Conservation (phyloP, 352 stramenopile genomes). For the Globisporangium camurandrum region DNA sequence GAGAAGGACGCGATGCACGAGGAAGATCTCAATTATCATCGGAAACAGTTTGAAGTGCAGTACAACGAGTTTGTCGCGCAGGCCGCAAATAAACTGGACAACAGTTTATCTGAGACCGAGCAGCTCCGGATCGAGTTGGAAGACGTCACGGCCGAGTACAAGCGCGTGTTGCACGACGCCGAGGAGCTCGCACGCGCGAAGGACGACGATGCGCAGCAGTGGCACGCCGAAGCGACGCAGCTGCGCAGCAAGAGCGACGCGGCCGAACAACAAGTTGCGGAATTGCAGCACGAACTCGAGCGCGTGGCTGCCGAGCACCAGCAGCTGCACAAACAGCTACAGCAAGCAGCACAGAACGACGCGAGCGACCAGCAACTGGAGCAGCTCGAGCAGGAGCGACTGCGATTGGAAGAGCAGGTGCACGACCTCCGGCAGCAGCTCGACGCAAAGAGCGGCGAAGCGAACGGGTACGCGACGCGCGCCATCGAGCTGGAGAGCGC, state of each 20-base stretch:
- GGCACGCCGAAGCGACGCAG: slow-evolving; percentile 39
- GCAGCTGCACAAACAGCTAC: background rate
- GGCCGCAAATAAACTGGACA: slow-evolving; percentile 40
- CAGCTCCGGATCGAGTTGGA: slow-evolving; percentile 45
- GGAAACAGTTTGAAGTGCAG: slow-evolving; percentile 43
- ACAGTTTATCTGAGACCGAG: slow-evolving; percentile 42
- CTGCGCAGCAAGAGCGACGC: slow-evolving; percentile 29
- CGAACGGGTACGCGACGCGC: slow-evolving; percentile 28
- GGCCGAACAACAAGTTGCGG: slow-evolving; percentile 29
- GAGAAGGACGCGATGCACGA: slow-evolving; percentile 37
- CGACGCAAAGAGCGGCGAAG: slow-evolving; percentile 37
- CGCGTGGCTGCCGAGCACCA: background rate
- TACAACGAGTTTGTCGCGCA: slow-evolving; percentile 49
- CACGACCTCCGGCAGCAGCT: no score
- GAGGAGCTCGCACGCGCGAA: slow-evolving; percentile 19
- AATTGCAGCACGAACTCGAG: slow-evolving; percentile 12
- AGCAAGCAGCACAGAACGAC: slow-evolving; percentile 24
- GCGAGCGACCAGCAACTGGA: slow-evolving; percentile 35
- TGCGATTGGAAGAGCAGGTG: no score
- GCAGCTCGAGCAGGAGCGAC: slow-evolving; percentile 22
- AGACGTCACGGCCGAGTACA: slow-evolving; percentile 32
- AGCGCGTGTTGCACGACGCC: slow-evolving; percentile 25
- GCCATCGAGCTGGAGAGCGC: slow-evolving; percentile 38
- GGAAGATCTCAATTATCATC: slow-evolving; percentile 40
- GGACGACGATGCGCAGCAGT: slow-evolving; percentile 40